Evolutionary conservation across 306 rosid species (phyloP).

Genomic region (Dryas drummondii): DNA sequence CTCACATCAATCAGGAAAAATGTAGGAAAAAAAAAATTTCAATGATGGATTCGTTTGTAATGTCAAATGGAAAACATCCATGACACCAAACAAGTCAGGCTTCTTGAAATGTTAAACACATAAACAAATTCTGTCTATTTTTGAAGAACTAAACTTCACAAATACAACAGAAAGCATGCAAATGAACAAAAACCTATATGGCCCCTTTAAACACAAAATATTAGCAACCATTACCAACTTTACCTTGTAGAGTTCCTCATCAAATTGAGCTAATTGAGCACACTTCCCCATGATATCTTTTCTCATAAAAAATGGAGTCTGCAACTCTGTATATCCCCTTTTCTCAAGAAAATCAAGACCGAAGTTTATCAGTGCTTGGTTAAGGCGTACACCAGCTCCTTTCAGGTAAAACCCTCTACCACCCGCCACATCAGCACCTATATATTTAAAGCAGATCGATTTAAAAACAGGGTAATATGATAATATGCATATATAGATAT

Average conservation of each 20-base stretch:
- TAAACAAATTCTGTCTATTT: background rate
- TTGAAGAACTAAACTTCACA: background rate
- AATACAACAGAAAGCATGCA: background rate
- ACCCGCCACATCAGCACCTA: slow-evolving; percentile 92
- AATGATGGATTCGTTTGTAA: background rate
- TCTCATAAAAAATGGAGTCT: slow-evolving; percentile 96
- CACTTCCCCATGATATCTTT: slow-evolving; percentile 91
- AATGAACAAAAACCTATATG: slow-evolving; percentile 7
- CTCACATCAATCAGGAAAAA: background rate
- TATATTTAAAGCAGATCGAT: slow-evolving; percentile 26
- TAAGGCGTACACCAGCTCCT: slow-evolving; percentile 91
- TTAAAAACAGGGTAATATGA: slow-evolving; percentile 16
- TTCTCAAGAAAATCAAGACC: slow-evolving; percentile 82
- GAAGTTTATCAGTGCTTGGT: slow-evolving; percentile 88
- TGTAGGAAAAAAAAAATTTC: background rate
- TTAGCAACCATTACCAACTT: slow-evolving; percentile 10
- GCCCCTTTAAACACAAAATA: background rate
- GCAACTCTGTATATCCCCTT: slow-evolving; percentile 67
- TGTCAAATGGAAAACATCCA: background rate
- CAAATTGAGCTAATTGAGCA: slow-evolving; percentile 96
- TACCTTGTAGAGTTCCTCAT: slow-evolving; percentile 97
- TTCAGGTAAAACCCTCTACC: slow-evolving; percentile 94
- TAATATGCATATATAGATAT: background rate
- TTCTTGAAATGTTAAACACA: background rate
- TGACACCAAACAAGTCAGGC: background rate